phyloP scores from a whole-genome alignment of 1,284 basidiomycete species.

The Tilletiaria anomala region DNA sequence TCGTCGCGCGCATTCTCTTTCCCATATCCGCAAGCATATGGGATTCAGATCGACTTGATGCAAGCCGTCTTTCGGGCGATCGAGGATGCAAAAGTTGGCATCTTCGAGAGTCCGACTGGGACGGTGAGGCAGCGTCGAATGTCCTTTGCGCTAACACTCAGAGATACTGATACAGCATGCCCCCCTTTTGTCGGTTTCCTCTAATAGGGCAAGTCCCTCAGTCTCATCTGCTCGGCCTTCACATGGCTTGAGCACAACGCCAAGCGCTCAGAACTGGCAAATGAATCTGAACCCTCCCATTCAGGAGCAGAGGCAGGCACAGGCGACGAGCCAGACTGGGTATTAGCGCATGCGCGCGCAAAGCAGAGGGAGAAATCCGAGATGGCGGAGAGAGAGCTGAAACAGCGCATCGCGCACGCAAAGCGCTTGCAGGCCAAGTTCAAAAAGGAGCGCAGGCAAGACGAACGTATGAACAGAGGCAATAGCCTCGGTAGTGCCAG shows the following conservation, averaged over 20 bases:
- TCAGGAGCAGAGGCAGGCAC: not conserved
- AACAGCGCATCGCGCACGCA: constrained; percentile 9
- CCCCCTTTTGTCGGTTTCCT: not conserved
- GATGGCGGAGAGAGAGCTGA: constrained; percentile 35
- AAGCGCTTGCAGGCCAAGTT: not conserved
- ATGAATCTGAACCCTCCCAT: not conserved
- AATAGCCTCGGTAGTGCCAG: not conserved
- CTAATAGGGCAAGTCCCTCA: constrained; percentile 43
- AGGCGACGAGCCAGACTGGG: constrained; percentile 41
- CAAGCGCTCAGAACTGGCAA: constrained; percentile 9
- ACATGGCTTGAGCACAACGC: constrained; percentile 37
- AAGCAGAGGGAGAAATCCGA: constrained; percentile 23
- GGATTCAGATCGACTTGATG: constrained; percentile 80
- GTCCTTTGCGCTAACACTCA: not conserved
- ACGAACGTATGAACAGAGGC: not conserved
- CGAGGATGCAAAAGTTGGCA: constrained; percentile 57
- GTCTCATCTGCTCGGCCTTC: constrained; percentile 41
- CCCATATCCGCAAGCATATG: constrained; percentile 51
- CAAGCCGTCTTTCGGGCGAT: constrained; percentile 66
- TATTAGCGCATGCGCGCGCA: constrained; percentile 39
- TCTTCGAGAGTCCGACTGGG: constrained; percentile 47
- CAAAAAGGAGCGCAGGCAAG: not conserved
- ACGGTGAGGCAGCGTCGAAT: no score
- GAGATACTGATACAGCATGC: not conserved
- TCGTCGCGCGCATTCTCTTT: constrained; percentile 12